Evolutionary conservation across 148 eudicot species (phyloP).

Genomic region (Rhododendron simsii): DNA sequence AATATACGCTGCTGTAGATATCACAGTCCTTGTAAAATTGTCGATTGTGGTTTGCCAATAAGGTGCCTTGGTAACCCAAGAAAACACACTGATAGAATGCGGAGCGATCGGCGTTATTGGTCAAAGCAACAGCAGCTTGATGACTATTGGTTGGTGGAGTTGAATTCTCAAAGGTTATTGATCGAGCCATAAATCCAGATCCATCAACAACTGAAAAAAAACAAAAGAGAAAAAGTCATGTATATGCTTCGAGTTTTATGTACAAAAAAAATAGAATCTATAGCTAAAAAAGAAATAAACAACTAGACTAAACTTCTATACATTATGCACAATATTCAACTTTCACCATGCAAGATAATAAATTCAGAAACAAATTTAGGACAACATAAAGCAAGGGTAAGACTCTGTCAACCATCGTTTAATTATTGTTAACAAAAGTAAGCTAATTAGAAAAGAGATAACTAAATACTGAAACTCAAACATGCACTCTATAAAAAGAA

Average conservation of each 20-base stretch:
- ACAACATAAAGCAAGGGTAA: too few species aligned
- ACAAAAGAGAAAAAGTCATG: not conserved
- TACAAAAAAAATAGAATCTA: too few species aligned
- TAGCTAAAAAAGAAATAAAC: too few species aligned
- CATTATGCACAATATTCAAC: too few species aligned
- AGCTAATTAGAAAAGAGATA: too few species aligned
- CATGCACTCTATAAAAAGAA: too few species aligned
- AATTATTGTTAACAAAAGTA: not conserved
- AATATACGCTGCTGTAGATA: not conserved
- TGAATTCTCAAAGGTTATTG: not conserved
- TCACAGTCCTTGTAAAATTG: not conserved
- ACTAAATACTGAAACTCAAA: too few species aligned
- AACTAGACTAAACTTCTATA: too few species aligned
- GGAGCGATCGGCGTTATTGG: not conserved
- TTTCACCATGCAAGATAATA: too few species aligned
- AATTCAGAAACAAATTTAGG: too few species aligned
- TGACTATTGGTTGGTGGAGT: not conserved
- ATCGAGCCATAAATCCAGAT: not conserved
- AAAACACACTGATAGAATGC: not conserved
- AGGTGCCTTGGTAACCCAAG: not conserved
- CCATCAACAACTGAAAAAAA: not conserved
- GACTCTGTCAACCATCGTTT: too few species aligned
- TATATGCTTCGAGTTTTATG: too few species aligned
- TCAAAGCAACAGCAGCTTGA: not conserved
- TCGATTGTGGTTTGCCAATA: not conserved